Percentiles rank a stretch among this genome's conserved stretches.
phyloP scores from a whole-genome alignment of 352 stramenopile genomes.

The Phytophthora sp. region DNA sequence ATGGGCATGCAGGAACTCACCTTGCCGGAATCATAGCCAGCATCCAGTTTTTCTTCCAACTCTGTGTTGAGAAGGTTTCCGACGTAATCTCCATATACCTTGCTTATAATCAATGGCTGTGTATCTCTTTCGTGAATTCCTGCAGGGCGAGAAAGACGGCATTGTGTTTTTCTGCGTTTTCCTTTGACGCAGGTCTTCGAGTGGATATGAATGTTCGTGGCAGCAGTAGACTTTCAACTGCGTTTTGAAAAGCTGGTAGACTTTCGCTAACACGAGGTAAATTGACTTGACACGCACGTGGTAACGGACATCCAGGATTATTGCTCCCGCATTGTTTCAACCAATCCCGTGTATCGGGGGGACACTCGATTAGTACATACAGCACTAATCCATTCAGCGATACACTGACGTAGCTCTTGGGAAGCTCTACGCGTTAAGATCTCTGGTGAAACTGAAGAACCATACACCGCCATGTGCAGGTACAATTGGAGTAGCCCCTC shows the following conservation, averaged over 20 bases:
- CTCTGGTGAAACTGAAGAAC: conserved; percentile 4
- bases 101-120: too few relatives aligned
- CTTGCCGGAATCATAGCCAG: too few relatives aligned
- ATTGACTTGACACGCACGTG: neutral
- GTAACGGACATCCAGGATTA: neutral
- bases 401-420: neutral
- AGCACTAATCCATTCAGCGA: neutral
- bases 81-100: too few relatives aligned
- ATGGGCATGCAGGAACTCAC: too few relatives aligned
- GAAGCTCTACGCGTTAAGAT: neutral
- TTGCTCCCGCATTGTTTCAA: neutral
- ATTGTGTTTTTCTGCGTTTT: too few relatives aligned
- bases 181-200: too few relatives aligned
- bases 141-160: too few relatives aligned
- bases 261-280: neutral
- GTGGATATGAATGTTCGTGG: conserved; percentile 5
- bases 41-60: too few relatives aligned
- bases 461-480: conserved; percentile 11
- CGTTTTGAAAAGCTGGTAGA: neutral
- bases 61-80: too few relatives aligned
- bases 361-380: conserved; percentile 3
- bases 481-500: neutral
- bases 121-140: too few relatives aligned
- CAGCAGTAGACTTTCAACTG: neutral
- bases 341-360: neutral